Base-by-base conservation (phyloP, 1,139 yeast species). In the Scheffersomyces cryptocercus region DNA sequence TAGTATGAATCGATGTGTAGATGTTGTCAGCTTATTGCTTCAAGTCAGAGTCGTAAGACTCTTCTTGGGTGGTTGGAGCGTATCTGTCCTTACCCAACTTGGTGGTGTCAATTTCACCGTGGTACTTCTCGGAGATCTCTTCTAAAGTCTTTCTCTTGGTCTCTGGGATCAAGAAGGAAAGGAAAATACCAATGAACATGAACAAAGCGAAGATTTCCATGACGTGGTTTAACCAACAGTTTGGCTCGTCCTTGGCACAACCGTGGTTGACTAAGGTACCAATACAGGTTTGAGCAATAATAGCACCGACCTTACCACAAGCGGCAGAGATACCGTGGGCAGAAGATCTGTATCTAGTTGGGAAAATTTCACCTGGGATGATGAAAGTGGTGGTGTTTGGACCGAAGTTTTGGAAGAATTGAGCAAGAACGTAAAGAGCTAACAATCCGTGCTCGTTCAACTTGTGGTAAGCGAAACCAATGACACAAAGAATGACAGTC, bases 291-390 rank as follows among this genome's bases (percentile, higher is more conserved):
- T 90, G 95, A 33, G 98, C 98, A 71, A 93, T 81, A 55, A 93
- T 88, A 48, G 99, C 98, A 75, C 99, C 99, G 53, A 88, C 76
- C 74, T 93, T 93, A 79, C 99, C 99, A 41, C 82, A 66, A 43
- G 96, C 98, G 53, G 99, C 99, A 55, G 97, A 88, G 52, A 93
- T 73, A 78, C 99, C 99, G 65, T 93, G 99, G 44, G 98, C 97
- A 55, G 97, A 85, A 36, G 98, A 93, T 82, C 99, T 88, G 75
- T 90, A 89, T 72, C 95, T 82, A 40, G 99, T 93, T 64, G 99
- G 99, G 88, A 79, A 93, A 61, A 84, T 79, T 76, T 93, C 99
- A 68, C 98, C 99, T 40, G 99, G 98, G 58, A 89, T 82, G 59
- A 93, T 81, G 71, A 93, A 93, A 46, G 99, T 93, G 40, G 98